Evolutionary conservation across 169 alveolate genomes (phyloP), one percentile per base, ranked within the genome.

Genomic region (Plasmodium relictum): DNA sequence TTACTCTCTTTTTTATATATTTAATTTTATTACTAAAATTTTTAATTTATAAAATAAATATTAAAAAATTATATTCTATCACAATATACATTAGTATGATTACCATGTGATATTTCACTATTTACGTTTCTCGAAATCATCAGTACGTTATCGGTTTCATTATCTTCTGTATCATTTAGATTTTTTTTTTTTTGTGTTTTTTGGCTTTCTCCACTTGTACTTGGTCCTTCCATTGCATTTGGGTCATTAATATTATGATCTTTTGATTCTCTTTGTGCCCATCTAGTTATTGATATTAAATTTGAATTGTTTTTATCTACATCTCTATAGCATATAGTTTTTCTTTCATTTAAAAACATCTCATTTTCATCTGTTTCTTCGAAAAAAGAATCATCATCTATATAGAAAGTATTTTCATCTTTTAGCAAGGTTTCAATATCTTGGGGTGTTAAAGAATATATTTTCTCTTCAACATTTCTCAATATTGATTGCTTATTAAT

Each of bases 321-420:
- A 14, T 24, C 18, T n/a, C 42, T 6, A 26, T 24, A 26, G n/a
- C 24, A 52, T 24, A 45, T 0, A 26, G n/a, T 10, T 66, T 54
- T 22, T 50, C 48, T 72, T 1, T 50, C 85, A 72, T 72, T 72
- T 50, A 72, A 7, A 72, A 72, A 72, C 2, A 2, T 50, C 50
- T 72, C 69, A 0, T 37, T 9, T 72, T 50, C 66, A 6, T 54
- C 85, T 18, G 26, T 16, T 20, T 20, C 52, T 1, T 72, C 85
- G 20, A 72, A 72, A 48, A 72, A 50, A 50, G 85, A 31, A 72
- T 6, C 6, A 20, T 72, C 85, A 48, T 72, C 85, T 24, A 72
- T 52, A 50, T 72, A 72, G 2, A 42, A 7, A 12, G 12, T 6
- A 10, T 48, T 12, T 52, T 14, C 66, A 54, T 39, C 45, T 50